Conservation (phyloP, 495 filamentous ascomycete species). For the Aspergillus sparsus region DNA sequence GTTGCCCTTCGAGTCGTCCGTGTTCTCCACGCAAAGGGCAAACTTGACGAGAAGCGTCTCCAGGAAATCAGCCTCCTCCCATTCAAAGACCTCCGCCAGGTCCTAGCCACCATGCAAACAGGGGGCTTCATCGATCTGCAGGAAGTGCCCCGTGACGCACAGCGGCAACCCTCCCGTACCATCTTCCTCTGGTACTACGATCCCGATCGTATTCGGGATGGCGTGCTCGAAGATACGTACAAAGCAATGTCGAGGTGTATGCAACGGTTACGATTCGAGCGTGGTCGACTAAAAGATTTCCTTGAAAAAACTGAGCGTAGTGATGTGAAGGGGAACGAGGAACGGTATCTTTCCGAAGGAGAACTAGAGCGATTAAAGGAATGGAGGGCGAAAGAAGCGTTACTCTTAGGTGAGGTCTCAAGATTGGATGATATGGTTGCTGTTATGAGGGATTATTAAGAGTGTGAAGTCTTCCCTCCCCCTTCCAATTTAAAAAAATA, state of each 20-base stretch:
- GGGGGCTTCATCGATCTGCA: conserved; percentile 84
- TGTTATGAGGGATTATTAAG: conserved; percentile 77
- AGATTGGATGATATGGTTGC: conserved; percentile 83
- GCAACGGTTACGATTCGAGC: conserved; percentile 73
- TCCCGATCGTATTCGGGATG: conserved; percentile 61
- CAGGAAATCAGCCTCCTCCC: conserved; percentile 71
- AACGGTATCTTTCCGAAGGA: conserved; percentile 67
- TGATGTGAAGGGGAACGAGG: conserved; percentile 79
- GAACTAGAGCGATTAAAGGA: conserved; percentile 66
- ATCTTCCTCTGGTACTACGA: conserved; percentile 93
- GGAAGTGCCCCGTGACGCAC: conserved; percentile 85
- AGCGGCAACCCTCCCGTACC: conserved; percentile 72
- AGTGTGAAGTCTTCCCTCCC: neutral
- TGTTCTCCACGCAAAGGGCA: conserved; percentile 81
- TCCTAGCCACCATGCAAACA: conserved; percentile 77
- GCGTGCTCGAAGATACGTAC: conserved; percentile 75
- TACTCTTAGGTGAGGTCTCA: conserved; percentile 71
- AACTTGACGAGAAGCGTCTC: conserved; percentile 86
- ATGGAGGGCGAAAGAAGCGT: conserved; percentile 72
- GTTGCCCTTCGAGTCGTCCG: conserved; percentile 75
- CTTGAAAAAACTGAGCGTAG: conserved; percentile 75
- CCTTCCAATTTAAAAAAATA: neutral
- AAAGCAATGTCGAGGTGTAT: conserved; percentile 85
- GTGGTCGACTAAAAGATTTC: conserved; percentile 62
- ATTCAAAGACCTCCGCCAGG: conserved; percentile 76